These are phyloP conservation scores for Pichia sp. DNA, from an alignment of 1,139 yeast species.

Conservation along the genomic window DNA sequence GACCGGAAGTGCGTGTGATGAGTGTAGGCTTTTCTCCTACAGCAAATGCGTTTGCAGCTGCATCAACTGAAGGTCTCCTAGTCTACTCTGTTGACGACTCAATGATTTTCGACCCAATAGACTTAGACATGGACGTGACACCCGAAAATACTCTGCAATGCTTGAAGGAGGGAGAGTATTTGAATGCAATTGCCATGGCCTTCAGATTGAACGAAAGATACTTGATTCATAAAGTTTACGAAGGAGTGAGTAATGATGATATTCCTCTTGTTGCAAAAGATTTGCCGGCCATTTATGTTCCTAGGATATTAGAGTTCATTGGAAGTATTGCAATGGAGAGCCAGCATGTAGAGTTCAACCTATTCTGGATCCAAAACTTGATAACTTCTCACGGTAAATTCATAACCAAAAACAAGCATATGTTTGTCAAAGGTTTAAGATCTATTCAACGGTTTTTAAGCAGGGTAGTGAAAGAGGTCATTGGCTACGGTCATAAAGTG, in stretches of 20 bases:
- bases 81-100: conserved; percentile 75
- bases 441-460: conserved; percentile 71
- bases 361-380: conserved; percentile 72
- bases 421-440: conserved; percentile 63
- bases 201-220: conserved; percentile 83
- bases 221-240: conserved; percentile 70
- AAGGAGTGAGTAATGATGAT: conserved; percentile 59
- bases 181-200: conserved; percentile 86
- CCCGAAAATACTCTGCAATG: conserved; percentile 68
- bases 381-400: conserved; percentile 73
- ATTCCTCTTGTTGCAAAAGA: conserved; percentile 60
- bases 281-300: conserved; percentile 73
- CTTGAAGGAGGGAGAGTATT: conserved; percentile 62
- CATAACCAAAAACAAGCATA: conserved; percentile 58
- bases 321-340: conserved; percentile 70
- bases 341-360: conserved; percentile 78
- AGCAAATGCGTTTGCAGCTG: conserved; percentile 87
- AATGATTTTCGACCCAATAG: conserved; percentile 87
- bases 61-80: conserved; percentile 90
- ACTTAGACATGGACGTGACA: conserved; percentile 87
- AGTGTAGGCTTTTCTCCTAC: conserved; percentile 84
- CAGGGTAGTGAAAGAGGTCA: conserved; percentile 70
- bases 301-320: conserved; percentile 62
- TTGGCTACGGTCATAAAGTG: conserved; percentile 31
- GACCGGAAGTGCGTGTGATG: conserved; percentile 79